Percentiles rank a stretch among this genome's conserved stretches.
Evolutionary conservation across 495 filamentous ascomycete genomes (phyloP).

Genomic region (Umbilicaria muhlenbergii): DNA sequence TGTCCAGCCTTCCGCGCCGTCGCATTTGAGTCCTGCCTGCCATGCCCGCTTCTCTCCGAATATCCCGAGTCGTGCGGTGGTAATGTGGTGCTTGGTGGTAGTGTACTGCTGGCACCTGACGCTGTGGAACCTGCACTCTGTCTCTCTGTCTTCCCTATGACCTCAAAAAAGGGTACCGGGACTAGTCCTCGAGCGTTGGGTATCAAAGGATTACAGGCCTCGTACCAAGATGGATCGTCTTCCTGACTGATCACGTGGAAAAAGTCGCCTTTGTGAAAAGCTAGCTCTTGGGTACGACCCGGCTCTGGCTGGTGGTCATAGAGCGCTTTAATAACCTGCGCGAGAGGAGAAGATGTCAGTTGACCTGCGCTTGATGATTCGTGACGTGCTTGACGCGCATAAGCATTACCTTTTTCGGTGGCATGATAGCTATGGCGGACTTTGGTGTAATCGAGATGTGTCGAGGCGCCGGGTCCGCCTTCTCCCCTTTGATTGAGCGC

Average conservation of each 20-base stretch:
- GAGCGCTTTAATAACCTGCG: constrained; percentile 87
- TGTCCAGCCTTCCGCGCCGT: constrained; percentile 9
- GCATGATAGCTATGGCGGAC: constrained; percentile 83
- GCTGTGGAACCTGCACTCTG: constrained; percentile 67
- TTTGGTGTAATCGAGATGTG: constrained; percentile 86
- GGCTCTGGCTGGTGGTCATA: constrained; percentile 77
- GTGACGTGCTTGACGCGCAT: no score
- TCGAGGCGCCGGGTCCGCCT: constrained; percentile 52
- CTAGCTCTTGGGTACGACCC: constrained; percentile 53
- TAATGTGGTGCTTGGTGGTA: constrained; percentile 23
- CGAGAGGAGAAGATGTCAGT: not conserved
- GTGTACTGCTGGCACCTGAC: constrained; percentile 40
- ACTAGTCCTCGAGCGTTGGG: constrained; percentile 81
- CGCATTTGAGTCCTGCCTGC: constrained; percentile 21
- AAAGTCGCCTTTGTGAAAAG: constrained; percentile 89
- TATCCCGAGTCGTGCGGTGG: constrained; percentile 61
- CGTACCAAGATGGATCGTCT: constrained; percentile 92
- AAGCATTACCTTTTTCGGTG: constrained; percentile 74
- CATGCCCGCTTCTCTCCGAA: constrained; percentile 39
- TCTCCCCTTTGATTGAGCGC: constrained; percentile 78
- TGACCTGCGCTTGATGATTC: not conserved
- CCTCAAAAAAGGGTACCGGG: constrained; percentile 83
- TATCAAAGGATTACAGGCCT: constrained; percentile 90
- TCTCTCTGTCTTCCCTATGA: constrained; percentile 76
- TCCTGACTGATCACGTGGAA: constrained; percentile 97